Base-by-base conservation (phyloP, 1,139 yeast species). In the Starmera stellimalicola region DNA sequence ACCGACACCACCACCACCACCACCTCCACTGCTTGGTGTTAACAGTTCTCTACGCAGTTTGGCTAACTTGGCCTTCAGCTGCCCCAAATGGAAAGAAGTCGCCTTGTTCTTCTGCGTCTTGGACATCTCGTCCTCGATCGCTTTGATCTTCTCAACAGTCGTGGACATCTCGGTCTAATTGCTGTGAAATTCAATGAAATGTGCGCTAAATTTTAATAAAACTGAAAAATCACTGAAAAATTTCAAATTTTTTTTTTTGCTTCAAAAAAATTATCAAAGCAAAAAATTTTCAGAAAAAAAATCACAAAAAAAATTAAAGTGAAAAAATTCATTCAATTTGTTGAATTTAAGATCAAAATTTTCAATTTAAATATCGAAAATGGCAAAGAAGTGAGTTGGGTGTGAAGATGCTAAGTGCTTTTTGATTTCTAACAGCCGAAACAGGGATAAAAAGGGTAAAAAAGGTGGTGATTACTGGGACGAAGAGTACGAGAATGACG, bases 71-170 rank as follows among this genome's bases (percentile, higher is more conserved):
- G 98, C 98, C 60, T 93, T 91, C 47, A 91, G 69, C 63, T 87
- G 95, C 54, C 97, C 98, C 70, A 91, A 65, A 68, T 91, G 98
- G 64, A 82, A 91, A 41, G 88, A 82, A 5, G 97, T 88, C 54
- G 91, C 93, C 75, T 87, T 88, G 62, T 88, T 88, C 63, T 88
- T 88, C 56, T 88, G 97, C 51, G 97, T 88, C 51, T 70, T 72
- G 65, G 95, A 88, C 96, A 62, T 70, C 65, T 88, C 97, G 65
- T 81, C 93, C 60, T 88, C 95, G 65, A 91, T 84, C 64, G 84
- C 79, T 63, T 82, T 82, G 58, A 83, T 83, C 60, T 49, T 47
- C 32, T 48, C 52, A 18, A 48, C 52, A 3, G 52, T 48, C 18
- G 53, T 47, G 39, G 38, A 39, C 40, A 36, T 41, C 18, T 29